Percentiles rank a stretch among this genome's conserved stretches.
phyloP scores from a whole-genome alignment of 192 early-diverging fungal species.

The Coemansia sp. region DNA sequence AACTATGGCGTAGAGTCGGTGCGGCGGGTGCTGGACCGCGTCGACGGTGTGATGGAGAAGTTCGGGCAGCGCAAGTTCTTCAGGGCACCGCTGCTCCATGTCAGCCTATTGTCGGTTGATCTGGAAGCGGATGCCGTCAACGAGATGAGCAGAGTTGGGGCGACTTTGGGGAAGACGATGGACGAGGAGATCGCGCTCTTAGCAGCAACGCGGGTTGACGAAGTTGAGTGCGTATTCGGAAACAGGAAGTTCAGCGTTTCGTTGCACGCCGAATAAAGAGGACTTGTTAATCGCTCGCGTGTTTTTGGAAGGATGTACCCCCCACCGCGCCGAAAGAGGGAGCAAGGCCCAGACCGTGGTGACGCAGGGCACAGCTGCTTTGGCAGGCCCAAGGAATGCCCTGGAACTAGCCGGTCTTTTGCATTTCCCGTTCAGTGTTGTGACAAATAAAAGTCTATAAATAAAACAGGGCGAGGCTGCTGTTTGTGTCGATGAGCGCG shows the following conservation, averaged over 20 bases:
- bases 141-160: constrained; percentile 6
- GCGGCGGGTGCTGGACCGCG: constrained; percentile 13
- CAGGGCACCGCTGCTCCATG: constrained; percentile 37
- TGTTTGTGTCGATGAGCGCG: not conserved
- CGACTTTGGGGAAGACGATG: constrained; percentile 26
- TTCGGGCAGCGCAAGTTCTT: constrained; percentile 39
- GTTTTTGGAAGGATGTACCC: not conserved
- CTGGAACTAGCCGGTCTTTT: not conserved
- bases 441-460: not conserved
- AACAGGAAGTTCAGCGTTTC: constrained; percentile 24
- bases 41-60: constrained; percentile 36
- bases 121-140: not conserved
- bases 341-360: not conserved
- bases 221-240: constrained; percentile 36
- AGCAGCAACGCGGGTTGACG: constrained; percentile 38
- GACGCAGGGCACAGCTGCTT: not conserved
- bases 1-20: constrained; percentile 19
- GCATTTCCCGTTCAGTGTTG: not conserved
- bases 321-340: not conserved
- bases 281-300: not conserved
- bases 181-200: constrained; percentile 36
- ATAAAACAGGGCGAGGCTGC: not conserved
- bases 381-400: not conserved
- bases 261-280: constrained; percentile 8
- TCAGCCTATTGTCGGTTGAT: constrained; percentile 32